These are phyloP conservation scores for Lichtheimia corymbifera DNA, from an alignment of 371 early-diverging fungal genomes.

Conservation along the genomic window DNA sequence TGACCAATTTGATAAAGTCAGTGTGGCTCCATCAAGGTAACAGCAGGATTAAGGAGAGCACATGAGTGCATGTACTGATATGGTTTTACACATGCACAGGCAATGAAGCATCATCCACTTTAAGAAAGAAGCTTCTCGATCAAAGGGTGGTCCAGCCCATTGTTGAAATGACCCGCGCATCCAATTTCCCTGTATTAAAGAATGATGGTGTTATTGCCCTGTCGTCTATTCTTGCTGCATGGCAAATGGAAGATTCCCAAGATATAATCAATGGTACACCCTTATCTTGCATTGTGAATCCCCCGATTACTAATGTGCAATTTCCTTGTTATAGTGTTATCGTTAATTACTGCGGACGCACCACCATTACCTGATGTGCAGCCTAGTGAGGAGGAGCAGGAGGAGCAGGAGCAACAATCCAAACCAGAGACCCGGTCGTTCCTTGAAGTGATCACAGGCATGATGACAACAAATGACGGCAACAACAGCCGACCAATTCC, in stretches of 20 bases:
- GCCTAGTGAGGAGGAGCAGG: constrained; percentile 15
- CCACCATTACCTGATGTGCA: constrained; percentile 4
- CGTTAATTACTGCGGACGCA: not conserved
- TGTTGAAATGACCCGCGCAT: constrained; percentile 51
- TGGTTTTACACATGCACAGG: not conserved
- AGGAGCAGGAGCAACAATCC: constrained; percentile 19
- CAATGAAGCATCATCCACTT: constrained; percentile 18
- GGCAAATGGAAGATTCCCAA: constrained; percentile 10
- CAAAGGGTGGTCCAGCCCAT: constrained; percentile 45
- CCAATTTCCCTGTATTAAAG: constrained; percentile 59
- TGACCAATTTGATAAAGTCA: constrained; percentile 61
- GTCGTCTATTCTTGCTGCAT: constrained; percentile 49
- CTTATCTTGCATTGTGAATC: too few species aligned
- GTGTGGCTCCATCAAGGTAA: constrained; percentile 39
- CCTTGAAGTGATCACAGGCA: constrained; percentile 44
- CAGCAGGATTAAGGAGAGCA: not conserved
- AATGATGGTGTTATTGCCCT: constrained; percentile 66
- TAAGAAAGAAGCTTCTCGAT: constrained; percentile 42
- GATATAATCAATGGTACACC: not conserved
- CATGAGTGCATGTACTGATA: not conserved
- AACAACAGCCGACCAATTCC: constrained; percentile 16
- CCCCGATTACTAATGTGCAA: not conserved
- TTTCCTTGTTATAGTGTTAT: not conserved
- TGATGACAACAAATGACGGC: constrained; percentile 28
- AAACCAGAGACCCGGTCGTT: constrained; percentile 32